These are phyloP conservation scores for Pyrenochaeta sp. DNA, from an alignment of 2,329 filamentous ascomycete genomes.

Conservation along the genomic window DNA sequence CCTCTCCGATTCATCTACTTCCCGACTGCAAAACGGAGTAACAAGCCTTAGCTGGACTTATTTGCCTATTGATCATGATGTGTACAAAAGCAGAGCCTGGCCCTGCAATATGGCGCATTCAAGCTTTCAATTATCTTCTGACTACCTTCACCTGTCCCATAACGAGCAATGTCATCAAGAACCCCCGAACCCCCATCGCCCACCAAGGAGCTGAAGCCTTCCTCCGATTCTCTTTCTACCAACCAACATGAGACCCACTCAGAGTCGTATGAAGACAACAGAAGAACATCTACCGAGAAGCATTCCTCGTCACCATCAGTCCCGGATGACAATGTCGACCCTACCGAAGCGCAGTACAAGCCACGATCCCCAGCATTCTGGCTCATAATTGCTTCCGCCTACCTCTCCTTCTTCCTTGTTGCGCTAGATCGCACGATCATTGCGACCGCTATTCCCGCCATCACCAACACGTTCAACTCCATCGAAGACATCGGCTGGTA, in stretches of 20 bases:
- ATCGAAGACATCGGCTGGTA: slow-evolving; percentile 43
- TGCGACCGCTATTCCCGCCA: slow-evolving; percentile 35
- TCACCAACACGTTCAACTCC: slow-evolving; percentile 37
- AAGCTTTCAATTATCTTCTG: neutral
- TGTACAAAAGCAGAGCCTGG: neutral
- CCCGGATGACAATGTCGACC: slow-evolving; percentile 15
- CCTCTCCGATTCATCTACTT: neutral
- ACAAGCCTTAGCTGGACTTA: neutral
- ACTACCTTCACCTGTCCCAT: neutral
- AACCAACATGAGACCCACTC: neutral
- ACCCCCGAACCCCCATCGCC: neutral
- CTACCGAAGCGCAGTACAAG: slow-evolving; percentile 31
- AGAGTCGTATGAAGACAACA: neutral
- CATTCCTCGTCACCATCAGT: neutral
- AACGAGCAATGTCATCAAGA: neutral
- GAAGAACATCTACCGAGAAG: neutral
- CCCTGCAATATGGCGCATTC: neutral
- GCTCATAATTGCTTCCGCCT: slow-evolving; percentile 33
- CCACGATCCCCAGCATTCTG: slow-evolving; percentile 35
- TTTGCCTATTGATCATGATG: neutral
- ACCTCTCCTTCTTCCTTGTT: slow-evolving; percentile 38
- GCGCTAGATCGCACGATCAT: slow-evolving; percentile 32
- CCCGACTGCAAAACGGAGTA: neutral
- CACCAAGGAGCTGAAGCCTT: neutral
- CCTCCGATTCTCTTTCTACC: neutral